phyloP scores from a whole-genome alignment of 139 green algal species.

The Coccomyxa sp. region DNA sequence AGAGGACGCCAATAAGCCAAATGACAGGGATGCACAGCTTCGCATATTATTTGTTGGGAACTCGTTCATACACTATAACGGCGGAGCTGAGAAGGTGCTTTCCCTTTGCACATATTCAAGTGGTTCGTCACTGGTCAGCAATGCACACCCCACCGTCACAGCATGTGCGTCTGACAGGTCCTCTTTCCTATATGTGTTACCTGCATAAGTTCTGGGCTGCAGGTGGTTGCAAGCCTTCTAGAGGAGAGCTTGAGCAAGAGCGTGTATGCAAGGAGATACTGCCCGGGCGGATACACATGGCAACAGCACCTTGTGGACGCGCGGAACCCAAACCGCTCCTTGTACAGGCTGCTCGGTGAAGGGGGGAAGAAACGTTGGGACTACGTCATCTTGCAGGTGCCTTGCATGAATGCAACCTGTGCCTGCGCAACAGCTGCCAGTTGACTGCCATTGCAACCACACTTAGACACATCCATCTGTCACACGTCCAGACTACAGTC shows the following conservation, averaged over 20 bases:
- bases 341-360: background rate
- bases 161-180: background rate
- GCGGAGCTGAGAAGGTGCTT: background rate
- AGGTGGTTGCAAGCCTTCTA: background rate
- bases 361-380: background rate
- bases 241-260: background rate
- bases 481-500: too few species aligned
- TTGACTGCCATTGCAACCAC: background rate
- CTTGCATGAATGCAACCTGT: background rate
- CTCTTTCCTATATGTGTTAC: background rate
- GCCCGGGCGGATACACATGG: background rate
- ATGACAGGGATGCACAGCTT: background rate
- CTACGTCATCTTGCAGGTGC: constrained; percentile 6
- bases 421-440: background rate
- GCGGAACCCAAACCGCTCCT: background rate
- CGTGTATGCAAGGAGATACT: background rate
- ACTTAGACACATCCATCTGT: too few species aligned
- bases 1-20: background rate
- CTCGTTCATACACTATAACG: background rate
- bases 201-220: background rate
- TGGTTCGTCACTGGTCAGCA: background rate
- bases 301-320: background rate
- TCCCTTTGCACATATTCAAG: background rate
- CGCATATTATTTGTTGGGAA: background rate
- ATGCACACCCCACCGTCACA: background rate